phyloP scores from a whole-genome alignment of 305 asterid species.

The Euphrasia arctica region DNA sequence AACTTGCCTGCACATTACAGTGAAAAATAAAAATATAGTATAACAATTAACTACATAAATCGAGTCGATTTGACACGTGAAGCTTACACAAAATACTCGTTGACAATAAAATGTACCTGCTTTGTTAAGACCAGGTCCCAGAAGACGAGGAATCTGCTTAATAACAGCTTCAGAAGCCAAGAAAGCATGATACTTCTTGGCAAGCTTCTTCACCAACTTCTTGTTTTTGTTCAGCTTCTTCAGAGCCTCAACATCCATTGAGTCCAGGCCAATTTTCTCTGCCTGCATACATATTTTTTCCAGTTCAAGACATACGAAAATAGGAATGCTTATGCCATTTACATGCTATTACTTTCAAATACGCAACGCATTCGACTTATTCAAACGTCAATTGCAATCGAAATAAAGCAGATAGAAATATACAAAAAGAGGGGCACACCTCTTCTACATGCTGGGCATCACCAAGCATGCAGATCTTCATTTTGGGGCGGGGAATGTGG shows the following conservation, averaged over 20 bases:
- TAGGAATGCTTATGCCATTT: not conserved
- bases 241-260: not conserved
- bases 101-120: too few species aligned
- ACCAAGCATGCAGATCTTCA: constrained; percentile 75
- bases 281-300: not conserved
- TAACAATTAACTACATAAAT: too few species aligned
- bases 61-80: too few species aligned
- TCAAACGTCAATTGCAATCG: too few species aligned
- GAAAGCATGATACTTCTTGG: not conserved
- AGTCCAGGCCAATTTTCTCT: not conserved
- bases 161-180: not conserved
- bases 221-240: not conserved
- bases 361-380: too few species aligned
- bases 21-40: too few species aligned
- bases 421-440: constrained; percentile 30
- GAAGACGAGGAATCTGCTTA: not conserved
- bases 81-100: too few species aligned
- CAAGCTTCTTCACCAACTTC: not conserved
- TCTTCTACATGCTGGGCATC: constrained; percentile 77
- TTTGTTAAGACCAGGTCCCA: not conserved
- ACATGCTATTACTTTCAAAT: too few species aligned
- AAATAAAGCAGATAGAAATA: too few species aligned
- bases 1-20: too few species aligned
- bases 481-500: constrained; percentile 61
- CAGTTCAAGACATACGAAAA: not conserved